phyloP scores from a whole-genome alignment of 768 basidiomycete genomes.

The Lactifluus volemus region DNA sequence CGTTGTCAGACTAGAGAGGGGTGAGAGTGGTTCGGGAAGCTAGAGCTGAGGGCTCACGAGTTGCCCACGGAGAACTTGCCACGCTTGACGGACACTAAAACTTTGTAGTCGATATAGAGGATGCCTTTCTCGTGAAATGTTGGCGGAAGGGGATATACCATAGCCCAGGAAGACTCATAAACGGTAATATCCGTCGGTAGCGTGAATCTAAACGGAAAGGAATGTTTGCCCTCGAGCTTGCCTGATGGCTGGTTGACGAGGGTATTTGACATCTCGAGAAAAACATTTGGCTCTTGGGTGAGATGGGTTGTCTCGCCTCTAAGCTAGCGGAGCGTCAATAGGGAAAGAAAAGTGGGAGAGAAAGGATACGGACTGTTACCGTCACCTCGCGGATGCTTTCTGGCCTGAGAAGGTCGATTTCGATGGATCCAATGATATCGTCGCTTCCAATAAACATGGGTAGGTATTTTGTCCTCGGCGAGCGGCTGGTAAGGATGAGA shows the following conservation, averaged over 20 bases:
- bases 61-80: constrained; percentile 12
- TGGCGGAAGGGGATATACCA: constrained; percentile 39
- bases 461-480: constrained; percentile 29
- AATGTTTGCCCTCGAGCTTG: constrained; percentile 37
- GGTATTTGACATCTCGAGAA: constrained; percentile 35
- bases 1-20: constrained; percentile 6
- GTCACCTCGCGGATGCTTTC: constrained; percentile 42
- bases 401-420: constrained; percentile 41
- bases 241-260: constrained; percentile 34
- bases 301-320: constrained; percentile 7
- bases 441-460: constrained; percentile 44
- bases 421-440: constrained; percentile 40
- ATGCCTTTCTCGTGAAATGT: constrained; percentile 35
- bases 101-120: constrained; percentile 19
- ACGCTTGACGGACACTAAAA: constrained; percentile 10
- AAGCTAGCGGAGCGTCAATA: not conserved
- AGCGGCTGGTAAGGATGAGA: constrained; percentile 37
- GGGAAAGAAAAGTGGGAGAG: not conserved
- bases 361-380: constrained; percentile 32
- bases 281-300: constrained; percentile 42
- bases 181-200: constrained; percentile 38
- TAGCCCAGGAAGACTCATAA: constrained; percentile 26
- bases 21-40: not conserved
- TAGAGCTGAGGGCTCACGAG: constrained; percentile 2
- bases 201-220: constrained; percentile 41